Evolutionary conservation across 208 protist species (phyloP).

Genomic region (Lotmaria passim): DNA sequence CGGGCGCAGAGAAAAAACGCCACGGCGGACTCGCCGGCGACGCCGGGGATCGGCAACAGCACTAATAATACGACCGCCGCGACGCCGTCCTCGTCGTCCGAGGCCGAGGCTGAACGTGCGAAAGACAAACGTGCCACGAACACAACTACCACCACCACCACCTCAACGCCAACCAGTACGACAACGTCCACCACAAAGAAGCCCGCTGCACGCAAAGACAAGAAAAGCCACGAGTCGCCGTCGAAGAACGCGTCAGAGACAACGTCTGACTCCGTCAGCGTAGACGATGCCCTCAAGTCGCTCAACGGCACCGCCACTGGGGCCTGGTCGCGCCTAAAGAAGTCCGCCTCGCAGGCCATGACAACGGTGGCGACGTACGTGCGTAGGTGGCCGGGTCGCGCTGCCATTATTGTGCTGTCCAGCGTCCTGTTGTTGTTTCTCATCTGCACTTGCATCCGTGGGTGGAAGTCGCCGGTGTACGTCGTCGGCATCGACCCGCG

Average conservation of each 20-base stretch:
- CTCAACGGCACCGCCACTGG: neutral
- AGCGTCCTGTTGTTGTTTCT: constrained; percentile 23
- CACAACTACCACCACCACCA: neutral
- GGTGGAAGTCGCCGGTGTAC: constrained; percentile 42
- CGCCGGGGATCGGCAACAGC: neutral
- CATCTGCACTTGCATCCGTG: constrained; percentile 24
- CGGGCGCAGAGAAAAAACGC: neutral
- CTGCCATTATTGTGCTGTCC: constrained; percentile 10
- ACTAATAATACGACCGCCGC: neutral
- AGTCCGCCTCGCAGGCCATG: neutral
- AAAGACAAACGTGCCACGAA: too few relatives aligned
- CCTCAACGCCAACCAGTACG: neutral
- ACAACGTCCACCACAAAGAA: constrained; percentile 9
- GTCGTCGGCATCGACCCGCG: constrained; percentile 50
- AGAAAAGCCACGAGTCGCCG: neutral
- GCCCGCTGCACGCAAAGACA: constrained; percentile 5
- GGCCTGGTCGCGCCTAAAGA: constrained; percentile 4
- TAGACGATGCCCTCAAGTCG: neutral
- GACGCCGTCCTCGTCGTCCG: neutral
- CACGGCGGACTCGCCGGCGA: neutral
- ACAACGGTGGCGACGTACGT: neutral
- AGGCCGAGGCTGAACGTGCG: neutral
- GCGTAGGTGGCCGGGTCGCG: constrained; percentile 11
- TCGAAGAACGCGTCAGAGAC: constrained; percentile 6
- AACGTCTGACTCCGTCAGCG: neutral